Conservation (phyloP, 768 basidiomycete genomes). For the Chalciporus chontae region DNA sequence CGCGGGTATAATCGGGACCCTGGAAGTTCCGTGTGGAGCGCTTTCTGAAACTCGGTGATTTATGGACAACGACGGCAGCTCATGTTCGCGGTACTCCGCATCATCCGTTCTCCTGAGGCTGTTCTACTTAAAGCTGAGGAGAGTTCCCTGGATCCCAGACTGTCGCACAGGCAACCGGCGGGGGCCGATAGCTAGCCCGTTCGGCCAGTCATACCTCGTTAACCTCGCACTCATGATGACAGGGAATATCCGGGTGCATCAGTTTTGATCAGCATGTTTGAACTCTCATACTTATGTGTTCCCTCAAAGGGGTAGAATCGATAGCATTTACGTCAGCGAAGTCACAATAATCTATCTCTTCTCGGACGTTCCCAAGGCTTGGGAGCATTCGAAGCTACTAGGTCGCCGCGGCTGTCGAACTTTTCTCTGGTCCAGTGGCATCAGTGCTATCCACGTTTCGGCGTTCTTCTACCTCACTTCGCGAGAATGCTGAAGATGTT, state of each 20-base stretch:
- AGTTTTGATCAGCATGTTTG: neutral
- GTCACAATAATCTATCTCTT: neutral
- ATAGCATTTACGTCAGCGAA: constrained; percentile 14
- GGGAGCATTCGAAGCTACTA: constrained; percentile 7
- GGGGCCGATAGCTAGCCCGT: neutral
- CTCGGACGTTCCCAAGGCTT: neutral
- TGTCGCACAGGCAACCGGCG: neutral
- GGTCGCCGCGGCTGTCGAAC: constrained; percentile 13
- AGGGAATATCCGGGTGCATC: neutral
- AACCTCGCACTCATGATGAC: neutral
- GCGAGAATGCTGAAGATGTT: constrained; percentile 8
- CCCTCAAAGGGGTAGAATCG: neutral
- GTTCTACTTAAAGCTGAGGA: neutral
- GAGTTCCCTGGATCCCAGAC: neutral
- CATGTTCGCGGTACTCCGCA: neutral
- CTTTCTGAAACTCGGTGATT: neutral
- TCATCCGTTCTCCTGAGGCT: neutral
- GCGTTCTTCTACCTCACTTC: constrained; percentile 4
- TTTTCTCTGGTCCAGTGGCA: constrained; percentile 2
- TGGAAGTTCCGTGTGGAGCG: neutral
- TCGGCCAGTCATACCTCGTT: neutral
- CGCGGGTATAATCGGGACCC: neutral
- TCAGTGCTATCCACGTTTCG: constrained; percentile 8
- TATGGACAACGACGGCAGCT: neutral
- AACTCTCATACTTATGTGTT: neutral